Percentiles rank a stretch among this genome's conserved stretches.
These are phyloP conservation scores for Sporothrix pallida DNA, from an alignment of 2,329 filamentous ascomycete species.

Conservation along the genomic window DNA sequence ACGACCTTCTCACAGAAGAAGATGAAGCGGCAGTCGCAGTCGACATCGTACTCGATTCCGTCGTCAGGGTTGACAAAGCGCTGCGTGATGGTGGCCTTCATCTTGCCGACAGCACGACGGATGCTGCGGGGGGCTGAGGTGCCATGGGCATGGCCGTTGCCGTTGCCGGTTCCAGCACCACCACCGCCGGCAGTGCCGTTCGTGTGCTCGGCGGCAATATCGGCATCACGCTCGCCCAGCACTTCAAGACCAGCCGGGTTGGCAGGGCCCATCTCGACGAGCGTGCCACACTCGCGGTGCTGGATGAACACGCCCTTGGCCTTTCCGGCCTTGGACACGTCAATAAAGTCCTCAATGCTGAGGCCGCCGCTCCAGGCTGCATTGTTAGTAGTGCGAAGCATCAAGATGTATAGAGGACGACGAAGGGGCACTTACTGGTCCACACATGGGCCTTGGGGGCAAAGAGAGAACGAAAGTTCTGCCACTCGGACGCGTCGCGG, in stretches of 20 bases:
- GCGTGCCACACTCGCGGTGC: conserved; percentile 54
- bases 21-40: conserved; percentile 58
- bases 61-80: conserved; percentile 48
- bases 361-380: conserved; percentile 55
- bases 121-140: conserved; percentile 38
- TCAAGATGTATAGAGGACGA: neutral
- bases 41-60: conserved; percentile 53
- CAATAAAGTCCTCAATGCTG: conserved; percentile 55
- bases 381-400: conserved; percentile 17
- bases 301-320: conserved; percentile 60
- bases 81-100: conserved; percentile 56
- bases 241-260: conserved; percentile 31
- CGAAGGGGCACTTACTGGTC: conserved; percentile 51
- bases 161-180: conserved; percentile 52
- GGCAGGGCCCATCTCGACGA: conserved; percentile 37
- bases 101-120: conserved; percentile 54
- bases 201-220: neutral
- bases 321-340: conserved; percentile 57
- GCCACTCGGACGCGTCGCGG: conserved; percentile 58
- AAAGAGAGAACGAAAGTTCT: conserved; percentile 58
- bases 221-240: neutral
- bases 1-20: conserved; percentile 51
- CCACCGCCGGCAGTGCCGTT: too few relatives aligned
- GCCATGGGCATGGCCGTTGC: neutral
- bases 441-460: conserved; percentile 54